These are phyloP conservation scores for Lipomyces sp. DNA, from an alignment of 805 yeast genomes.

Conservation along the genomic window DNA sequence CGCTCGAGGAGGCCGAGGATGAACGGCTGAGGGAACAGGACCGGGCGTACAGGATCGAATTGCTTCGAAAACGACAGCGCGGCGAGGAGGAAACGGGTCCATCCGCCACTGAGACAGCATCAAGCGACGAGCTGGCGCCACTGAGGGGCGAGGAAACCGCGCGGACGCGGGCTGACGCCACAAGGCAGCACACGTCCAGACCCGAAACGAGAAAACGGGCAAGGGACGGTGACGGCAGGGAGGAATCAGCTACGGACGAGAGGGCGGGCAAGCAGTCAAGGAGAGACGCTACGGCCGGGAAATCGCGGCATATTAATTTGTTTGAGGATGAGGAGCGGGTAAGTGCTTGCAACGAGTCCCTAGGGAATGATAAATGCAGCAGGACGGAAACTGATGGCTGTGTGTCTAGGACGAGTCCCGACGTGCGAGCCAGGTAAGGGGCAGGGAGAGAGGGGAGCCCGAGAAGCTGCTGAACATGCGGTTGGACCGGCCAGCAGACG, in stretches of 20 bases:
- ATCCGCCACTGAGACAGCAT: too few species aligned
- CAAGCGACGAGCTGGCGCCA: not conserved
- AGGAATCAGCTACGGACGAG: too few species aligned
- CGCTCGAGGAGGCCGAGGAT: slow-evolving; percentile 15
- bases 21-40: slow-evolving; percentile 16
- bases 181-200: too few species aligned
- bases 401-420: too few species aligned
- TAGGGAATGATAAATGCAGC: too few species aligned
- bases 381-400: too few species aligned
- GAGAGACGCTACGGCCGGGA: not conserved
- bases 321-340: slow-evolving; percentile 21
- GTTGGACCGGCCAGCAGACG: slow-evolving; percentile 13
- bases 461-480: slow-evolving; percentile 13
- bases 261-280: not conserved
- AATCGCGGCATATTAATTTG: slow-evolving; percentile 19
- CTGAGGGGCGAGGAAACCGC: not conserved
- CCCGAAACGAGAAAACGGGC: too few species aligned
- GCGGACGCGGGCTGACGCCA: not conserved
- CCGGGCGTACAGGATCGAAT: slow-evolving; percentile 22
- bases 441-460: not conserved
- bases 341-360: not conserved
- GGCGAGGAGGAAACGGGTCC: slow-evolving; percentile 7
- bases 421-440: not conserved
- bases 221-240: too few species aligned
- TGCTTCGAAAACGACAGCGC: slow-evolving; percentile 18